Conservation (phyloP, 352 stramenopile species). For the Phytopythium vexans region DNA sequence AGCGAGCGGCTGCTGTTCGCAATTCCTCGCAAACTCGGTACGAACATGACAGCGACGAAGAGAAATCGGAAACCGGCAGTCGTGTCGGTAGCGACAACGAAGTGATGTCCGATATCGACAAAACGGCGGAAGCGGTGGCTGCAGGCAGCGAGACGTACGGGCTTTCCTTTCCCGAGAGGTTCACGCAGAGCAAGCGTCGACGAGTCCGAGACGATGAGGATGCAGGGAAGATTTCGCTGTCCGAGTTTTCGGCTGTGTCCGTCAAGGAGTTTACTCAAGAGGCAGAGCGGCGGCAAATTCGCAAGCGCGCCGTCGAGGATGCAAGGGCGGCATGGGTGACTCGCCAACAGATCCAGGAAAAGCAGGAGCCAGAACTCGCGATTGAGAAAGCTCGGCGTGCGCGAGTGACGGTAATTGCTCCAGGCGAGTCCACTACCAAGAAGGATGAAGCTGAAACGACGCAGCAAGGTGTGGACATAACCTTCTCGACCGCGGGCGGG, state of each 20-base stretch:
- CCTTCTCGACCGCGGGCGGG: too few species aligned
- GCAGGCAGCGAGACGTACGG: constrained; percentile 9
- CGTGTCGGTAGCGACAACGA: background rate
- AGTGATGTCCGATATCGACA: constrained; percentile 3
- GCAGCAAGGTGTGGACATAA: background rate
- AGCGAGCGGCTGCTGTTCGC: too few species aligned
- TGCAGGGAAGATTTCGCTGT: constrained; percentile 18
- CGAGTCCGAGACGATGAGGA: constrained; percentile 13
- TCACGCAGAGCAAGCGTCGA: constrained; percentile 10
- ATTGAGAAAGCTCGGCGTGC: constrained; percentile 36
- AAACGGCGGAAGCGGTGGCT: background rate
- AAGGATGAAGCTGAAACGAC: constrained; percentile 1
- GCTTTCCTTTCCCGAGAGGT: constrained; percentile 1
- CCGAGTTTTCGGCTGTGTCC: constrained; percentile 26
- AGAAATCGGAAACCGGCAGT: constrained; percentile 9
- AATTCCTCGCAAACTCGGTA: too few species aligned
- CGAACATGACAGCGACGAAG: constrained; percentile 9
- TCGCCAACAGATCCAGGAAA: constrained; percentile 33
- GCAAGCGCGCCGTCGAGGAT: constrained; percentile 24
- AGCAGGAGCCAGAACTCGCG: constrained; percentile 38
- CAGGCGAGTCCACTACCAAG: constrained; percentile 3
- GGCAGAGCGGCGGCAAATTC: constrained; percentile 18
- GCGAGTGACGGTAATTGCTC: constrained; percentile 10
- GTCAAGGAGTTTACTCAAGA: constrained; percentile 25
- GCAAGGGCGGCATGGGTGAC: constrained; percentile 28